phyloP scores from a whole-genome alignment of 805 yeast species.

The Kodamaea jinghongensis region DNA sequence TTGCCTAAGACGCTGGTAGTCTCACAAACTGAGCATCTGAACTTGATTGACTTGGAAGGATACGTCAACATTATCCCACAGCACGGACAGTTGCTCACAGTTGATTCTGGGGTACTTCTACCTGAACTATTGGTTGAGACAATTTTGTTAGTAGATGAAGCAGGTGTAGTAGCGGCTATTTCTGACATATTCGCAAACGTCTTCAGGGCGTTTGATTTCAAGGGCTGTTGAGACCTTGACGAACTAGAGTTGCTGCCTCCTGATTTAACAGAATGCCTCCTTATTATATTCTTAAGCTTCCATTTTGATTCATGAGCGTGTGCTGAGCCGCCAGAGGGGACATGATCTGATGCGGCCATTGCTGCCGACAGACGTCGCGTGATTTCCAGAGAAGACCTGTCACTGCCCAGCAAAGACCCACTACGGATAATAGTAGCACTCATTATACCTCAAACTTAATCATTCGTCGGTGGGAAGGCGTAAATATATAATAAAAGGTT shows the following conservation, averaged over 20 bases:
- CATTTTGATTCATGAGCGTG: conserved; percentile 1
- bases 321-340: conserved; percentile 1
- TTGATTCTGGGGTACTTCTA: conserved; percentile 5
- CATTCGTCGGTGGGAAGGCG: too few relatives aligned
- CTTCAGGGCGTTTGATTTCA: not conserved
- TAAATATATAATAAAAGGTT: too few relatives aligned
- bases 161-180: too few relatives aligned
- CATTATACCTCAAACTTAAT: too few relatives aligned
- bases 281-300: conserved; percentile 5
- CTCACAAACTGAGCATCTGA: conserved; percentile 62
- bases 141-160: too few relatives aligned
- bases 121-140: too few relatives aligned
- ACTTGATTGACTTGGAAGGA: conserved; percentile 31
- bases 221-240: not conserved
- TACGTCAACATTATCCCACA: conserved; percentile 36
- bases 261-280: conserved; percentile 1
- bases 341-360: too few relatives aligned
- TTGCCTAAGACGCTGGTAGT: conserved; percentile 37
- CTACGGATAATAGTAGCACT: too few relatives aligned
- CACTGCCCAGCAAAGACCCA: not conserved
- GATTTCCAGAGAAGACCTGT: too few relatives aligned
- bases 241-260: not conserved
- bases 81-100: conserved; percentile 33
- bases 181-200: too few relatives aligned
- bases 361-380: not conserved